These are phyloP conservation scores for Dictyophora rubrovolvata DNA, from an alignment of 768 basidiomycete genomes.

Conservation along the genomic window DNA sequence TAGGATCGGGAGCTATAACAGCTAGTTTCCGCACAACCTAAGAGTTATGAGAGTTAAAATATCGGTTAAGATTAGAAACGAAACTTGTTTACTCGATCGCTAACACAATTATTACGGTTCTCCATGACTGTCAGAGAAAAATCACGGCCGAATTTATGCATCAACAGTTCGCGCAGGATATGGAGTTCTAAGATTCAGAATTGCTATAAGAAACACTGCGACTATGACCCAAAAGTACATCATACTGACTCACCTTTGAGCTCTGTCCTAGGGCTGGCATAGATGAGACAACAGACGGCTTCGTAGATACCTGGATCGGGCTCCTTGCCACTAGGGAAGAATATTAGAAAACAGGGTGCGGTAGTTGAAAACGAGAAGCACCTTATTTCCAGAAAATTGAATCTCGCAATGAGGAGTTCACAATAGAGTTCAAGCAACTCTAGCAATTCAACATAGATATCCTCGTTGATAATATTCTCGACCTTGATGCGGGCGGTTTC, in stretches of 20 bases:
- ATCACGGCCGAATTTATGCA: slow-evolving; percentile 93
- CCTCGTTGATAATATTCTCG: slow-evolving; percentile 81
- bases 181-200: slow-evolving; percentile 59
- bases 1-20: slow-evolving; percentile 55
- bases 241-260: slow-evolving; percentile 54
- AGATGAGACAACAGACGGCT: slow-evolving; percentile 79
- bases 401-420: slow-evolving; percentile 87
- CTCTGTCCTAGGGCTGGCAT: slow-evolving; percentile 87
- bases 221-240: not conserved
- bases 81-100: slow-evolving; percentile 53
- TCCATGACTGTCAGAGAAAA: slow-evolving; percentile 82
- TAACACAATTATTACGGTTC: slow-evolving; percentile 72
- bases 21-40: slow-evolving; percentile 71
- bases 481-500: slow-evolving; percentile 82
- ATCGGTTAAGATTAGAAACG: not conserved
- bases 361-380: slow-evolving; percentile 19
- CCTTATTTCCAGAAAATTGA: slow-evolving; percentile 86
- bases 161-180: slow-evolving; percentile 81
- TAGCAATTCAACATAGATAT: slow-evolving; percentile 76
- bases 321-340: slow-evolving; percentile 47
- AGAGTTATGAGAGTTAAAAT: slow-evolving; percentile 3
- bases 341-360: not conserved
- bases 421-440: slow-evolving; percentile 92
- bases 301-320: slow-evolving; percentile 84
- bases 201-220: too few species aligned